These are phyloP conservation scores for Inonotus hispidus DNA, from an alignment of 1,284 basidiomycete species.

Conservation along the genomic window DNA sequence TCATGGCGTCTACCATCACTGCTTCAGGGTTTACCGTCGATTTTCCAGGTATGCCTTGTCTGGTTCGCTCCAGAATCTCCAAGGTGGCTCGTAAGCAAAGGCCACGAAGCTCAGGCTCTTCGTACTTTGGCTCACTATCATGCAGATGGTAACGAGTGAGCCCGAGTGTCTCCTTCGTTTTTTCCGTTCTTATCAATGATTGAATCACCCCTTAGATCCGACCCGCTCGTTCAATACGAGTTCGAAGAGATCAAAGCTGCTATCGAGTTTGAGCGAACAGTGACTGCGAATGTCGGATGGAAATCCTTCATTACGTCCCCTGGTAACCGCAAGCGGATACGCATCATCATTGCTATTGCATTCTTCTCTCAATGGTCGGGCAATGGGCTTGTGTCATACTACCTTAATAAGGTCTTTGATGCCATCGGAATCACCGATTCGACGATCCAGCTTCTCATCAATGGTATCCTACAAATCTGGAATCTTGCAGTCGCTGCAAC, in stretches of 20 bases:
- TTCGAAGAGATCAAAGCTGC: constrained; percentile 57
- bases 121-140: constrained; percentile 49
- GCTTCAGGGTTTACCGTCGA: constrained; percentile 53
- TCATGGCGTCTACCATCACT: constrained; percentile 58
- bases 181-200: not conserved
- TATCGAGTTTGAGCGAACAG: constrained; percentile 42
- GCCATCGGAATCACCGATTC: constrained; percentile 44
- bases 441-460: constrained; percentile 55
- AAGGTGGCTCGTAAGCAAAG: constrained; percentile 53
- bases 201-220: constrained; percentile 29
- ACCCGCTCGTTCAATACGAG: constrained; percentile 57
- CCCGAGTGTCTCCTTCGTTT: constrained; percentile 27
- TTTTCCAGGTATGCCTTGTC: constrained; percentile 48
- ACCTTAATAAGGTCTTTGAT: constrained; percentile 33
- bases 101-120: constrained; percentile 43
- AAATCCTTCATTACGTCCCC: constrained; percentile 42
- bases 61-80: constrained; percentile 57
- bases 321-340: constrained; percentile 50
- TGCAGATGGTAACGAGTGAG: constrained; percentile 45
- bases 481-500: constrained; percentile 23
- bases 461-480: constrained; percentile 45
- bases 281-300: constrained; percentile 42
- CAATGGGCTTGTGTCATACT: constrained; percentile 47
- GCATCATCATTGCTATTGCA: constrained; percentile 52
- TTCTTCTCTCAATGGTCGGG: constrained; percentile 66